Evolutionary conservation across 768 basidiomycete genomes (phyloP), one percentile per base, ranked within the genome.

Genomic region (Tulasnella sp.): DNA sequence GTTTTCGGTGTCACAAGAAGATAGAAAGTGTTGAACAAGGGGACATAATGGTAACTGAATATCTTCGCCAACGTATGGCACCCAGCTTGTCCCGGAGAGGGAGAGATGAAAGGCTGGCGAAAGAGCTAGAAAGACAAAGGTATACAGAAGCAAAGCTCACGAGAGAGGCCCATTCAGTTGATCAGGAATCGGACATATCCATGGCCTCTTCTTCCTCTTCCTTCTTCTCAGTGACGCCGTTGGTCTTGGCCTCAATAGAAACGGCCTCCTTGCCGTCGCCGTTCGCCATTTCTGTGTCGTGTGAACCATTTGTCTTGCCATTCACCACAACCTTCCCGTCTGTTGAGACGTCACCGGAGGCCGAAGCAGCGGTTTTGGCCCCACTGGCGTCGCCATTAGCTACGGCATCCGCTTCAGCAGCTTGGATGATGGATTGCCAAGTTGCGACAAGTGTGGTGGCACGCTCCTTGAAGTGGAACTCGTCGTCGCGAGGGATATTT

Each of bases 381-480:
- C 21, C 21, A 9, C 17, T 30, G 27, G 34, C 38, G 22, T 49
- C 38, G 12, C 30, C 48, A 3, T 59, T 38, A 27, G 27, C 29
- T 38, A 49, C 57, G 46, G 5, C 31, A 24, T 30, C 29, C n/a
- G 41, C 43, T 48, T 51, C 57, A 19, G 57, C 49, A 22, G 30
- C 46, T 17, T 46, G 30, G 48, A 60, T 21, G 50, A 64, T 60
- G 21, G 61, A 51, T 44, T 82, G 80, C 84, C 84, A 86, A 64
- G 79, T 80, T 61, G 83, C 77, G 62, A 89, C 83, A 17, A 91
- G 74, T 24, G 76, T 78, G 63, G 78, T 76, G 11, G 85, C 83
- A 24, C 88, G 81, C 5, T 81, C 77, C 30, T 80, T 78, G 75
- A 91, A 85, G 62, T 82, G 76, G 75, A 81, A 79, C 66, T 88